Percentiles rank a stretch among this genome's conserved stretches.
These are phyloP conservation scores for Chromosphaera perkinsii DNA, from an alignment of 208 protist species.

Conservation along the genomic window DNA sequence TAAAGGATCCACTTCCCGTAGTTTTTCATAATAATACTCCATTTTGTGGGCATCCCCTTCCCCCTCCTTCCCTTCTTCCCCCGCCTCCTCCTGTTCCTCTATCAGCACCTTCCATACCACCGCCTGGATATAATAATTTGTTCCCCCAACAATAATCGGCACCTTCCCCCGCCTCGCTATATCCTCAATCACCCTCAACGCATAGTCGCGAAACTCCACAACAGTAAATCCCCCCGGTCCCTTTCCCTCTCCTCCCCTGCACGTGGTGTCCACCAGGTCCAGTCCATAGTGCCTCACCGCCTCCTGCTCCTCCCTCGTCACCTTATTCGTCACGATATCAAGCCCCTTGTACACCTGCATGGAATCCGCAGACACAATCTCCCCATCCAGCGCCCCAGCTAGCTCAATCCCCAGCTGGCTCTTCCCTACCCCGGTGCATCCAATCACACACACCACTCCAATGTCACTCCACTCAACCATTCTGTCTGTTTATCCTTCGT, in stretches of 20 bases:
- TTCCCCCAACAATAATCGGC: conserved; percentile 34
- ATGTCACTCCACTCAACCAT: too few relatives aligned
- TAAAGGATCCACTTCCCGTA: conserved; percentile 44
- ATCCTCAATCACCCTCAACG: conserved; percentile 14
- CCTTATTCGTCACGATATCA: conserved; percentile 76
- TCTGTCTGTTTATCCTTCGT: too few relatives aligned
- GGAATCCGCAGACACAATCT: conserved; percentile 75
- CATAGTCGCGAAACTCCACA: conserved; percentile 11
- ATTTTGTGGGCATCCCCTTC: conserved; percentile 69
- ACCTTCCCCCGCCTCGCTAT: background rate
- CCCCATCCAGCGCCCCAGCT: conserved; percentile 56
- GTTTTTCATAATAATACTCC: conserved; percentile 61
- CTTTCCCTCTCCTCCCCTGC: conserved; percentile 55
- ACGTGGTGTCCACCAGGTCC: background rate
- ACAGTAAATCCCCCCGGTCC: conserved; percentile 43
- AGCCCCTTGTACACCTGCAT: conserved; percentile 75
- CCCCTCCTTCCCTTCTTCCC: conserved; percentile 35
- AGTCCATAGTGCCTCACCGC: conserved; percentile 69
- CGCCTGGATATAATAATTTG: conserved; percentile 28
- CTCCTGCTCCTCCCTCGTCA: conserved; percentile 51
- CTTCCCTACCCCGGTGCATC: conserved; percentile 75
- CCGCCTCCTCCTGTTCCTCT: conserved; percentile 3
- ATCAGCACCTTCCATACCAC: background rate
- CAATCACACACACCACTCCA: conserved; percentile 75
- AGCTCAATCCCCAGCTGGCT: conserved; percentile 62